Conservation (phyloP, 2,329 filamentous ascomycete species). For the Ceratocystis lukuohia region DNA sequence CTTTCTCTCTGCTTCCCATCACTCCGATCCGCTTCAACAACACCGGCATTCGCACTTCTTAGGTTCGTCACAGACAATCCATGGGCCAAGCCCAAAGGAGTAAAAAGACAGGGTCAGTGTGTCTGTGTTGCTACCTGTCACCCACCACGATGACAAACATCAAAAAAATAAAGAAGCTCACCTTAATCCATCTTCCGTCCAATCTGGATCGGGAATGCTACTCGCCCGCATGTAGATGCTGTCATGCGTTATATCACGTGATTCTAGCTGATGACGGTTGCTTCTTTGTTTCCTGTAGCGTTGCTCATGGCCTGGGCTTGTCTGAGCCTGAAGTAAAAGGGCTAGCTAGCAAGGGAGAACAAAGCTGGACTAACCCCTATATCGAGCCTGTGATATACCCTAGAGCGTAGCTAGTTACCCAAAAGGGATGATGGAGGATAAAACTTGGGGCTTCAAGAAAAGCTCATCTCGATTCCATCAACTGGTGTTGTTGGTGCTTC, state of each 20-base stretch:
- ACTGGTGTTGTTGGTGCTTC: too few relatives aligned
- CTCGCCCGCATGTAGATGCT: background rate
- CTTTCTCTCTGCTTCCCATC: background rate
- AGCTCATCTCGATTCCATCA: background rate
- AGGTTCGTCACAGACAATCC: background rate
- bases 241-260: constrained; percentile 2
- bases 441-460: too few relatives aligned
- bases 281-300: background rate
- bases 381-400: background rate
- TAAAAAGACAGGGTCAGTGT: constrained; percentile 8
- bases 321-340: background rate
- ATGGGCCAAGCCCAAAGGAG: background rate
- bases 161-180: background rate
- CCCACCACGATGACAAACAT: background rate
- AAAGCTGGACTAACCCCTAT: background rate
- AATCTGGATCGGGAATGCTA: background rate
- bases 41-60: background rate
- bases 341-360: background rate
- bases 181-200: background rate
- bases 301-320: background rate
- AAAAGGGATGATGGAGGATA: background rate
- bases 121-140: constrained; percentile 2
- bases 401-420: background rate
- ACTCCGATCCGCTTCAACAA: background rate
- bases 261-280: background rate